These are phyloP conservation scores for Penicillium sp. DNA, from an alignment of 2,329 filamentous ascomycete species.

Conservation along the genomic window DNA sequence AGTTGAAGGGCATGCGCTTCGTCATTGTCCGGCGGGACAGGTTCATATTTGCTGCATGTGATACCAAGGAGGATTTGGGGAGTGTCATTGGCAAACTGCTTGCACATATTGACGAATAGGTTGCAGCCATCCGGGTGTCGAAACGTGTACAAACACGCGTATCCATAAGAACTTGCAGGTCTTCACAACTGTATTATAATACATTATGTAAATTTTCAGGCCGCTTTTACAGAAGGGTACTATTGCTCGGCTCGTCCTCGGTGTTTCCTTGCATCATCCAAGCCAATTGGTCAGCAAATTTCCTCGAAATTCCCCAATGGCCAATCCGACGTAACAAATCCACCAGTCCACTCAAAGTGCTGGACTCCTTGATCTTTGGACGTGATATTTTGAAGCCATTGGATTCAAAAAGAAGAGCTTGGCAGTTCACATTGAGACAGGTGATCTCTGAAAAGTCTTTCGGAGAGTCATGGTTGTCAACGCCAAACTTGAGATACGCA, in stretches of 20 bases:
- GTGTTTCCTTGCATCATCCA: no score
- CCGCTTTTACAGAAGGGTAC: no score
- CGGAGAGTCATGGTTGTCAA: neutral
- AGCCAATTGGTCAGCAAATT: neutral
- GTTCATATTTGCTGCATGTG: conserved; percentile 36
- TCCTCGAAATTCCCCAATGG: neutral
- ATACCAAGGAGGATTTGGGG: conserved; percentile 21
- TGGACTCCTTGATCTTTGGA: neutral
- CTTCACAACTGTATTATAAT: no score
- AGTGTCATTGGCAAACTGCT: neutral
- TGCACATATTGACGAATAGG: no score
- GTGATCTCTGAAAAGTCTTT: neutral
- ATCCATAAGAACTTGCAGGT: no score
- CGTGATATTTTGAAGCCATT: neutral
- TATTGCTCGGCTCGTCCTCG: no score
- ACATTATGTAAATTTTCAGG: no score
- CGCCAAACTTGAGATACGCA: neutral
- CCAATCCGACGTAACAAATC: neutral
- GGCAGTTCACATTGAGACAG: neutral
- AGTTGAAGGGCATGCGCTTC: conserved; percentile 22
- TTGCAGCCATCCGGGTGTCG: no score
- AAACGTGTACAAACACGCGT: no score
- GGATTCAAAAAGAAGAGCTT: neutral
- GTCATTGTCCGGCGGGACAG: conserved; percentile 34
- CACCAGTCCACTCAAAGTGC: neutral